Base-by-base conservation (phyloP, 495 filamentous ascomycete genomes). In the Immersiella caudata region DNA sequence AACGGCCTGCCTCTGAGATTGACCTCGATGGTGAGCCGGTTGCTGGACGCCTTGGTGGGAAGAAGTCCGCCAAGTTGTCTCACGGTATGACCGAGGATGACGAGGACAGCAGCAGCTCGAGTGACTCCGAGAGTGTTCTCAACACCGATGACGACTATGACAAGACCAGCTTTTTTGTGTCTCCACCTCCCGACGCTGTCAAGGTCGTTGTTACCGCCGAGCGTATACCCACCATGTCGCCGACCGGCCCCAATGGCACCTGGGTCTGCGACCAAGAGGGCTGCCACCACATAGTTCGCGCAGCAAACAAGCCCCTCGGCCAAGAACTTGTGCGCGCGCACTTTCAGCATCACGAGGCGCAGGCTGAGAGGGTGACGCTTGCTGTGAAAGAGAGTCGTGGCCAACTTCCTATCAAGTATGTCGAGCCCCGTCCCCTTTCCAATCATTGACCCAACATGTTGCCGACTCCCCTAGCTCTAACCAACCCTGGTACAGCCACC, bases 261-360 rank as follows among this genome's bases (percentile, higher is more conserved):
- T 94, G 91, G 90, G 79, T 79, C 12, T 96, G 92, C 72, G 83
- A 85, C 29, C 84, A 91, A 64, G 85, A 87, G 36, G 90, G 84
- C 27, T 96, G 92, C 74, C 73, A 74, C 27, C 86, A 88, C 63
- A 79, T 88, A 33, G 84, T 92, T 24, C 83, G 86, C 70, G 83
- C 81, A 27, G 88, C 86, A 24, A 84, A 86, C 55, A 81, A 84
- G 14, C 78, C 83, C 36, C 79, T 81, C 2, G 86, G 86, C 26
- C 85, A 88, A 72, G 78, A 83, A 21, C 75, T 86, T 20, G 90
- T 94, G 52, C 77, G 81, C 49, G 79, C 85, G 36, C 92, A 96
- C 73, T 87, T 87, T 40, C 74, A 84, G 33, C 81, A 84, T 52
- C 91, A 95, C 78, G 85, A 88, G n/a, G 82, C 82, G 70, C 82